These are phyloP conservation scores for Leccinum obscurum DNA, from an alignment of 768 basidiomycete genomes.

Conservation along the genomic window DNA sequence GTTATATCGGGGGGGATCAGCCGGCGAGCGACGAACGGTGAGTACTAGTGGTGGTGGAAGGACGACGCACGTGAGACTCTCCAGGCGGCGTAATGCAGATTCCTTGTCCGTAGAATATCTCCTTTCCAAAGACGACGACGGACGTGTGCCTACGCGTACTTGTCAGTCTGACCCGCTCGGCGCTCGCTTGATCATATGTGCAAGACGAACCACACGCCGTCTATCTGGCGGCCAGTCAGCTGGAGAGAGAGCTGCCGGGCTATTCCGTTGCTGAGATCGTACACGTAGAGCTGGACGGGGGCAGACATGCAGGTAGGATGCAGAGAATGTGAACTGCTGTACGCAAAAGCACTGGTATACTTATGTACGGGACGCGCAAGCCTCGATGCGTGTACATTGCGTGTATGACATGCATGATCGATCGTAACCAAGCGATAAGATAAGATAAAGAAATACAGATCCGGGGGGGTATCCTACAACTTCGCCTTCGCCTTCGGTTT, in stretches of 20 bases:
- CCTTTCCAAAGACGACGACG: conserved; percentile 82
- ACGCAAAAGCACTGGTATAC: not conserved
- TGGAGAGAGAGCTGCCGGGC: conserved; percentile 76
- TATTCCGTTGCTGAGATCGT: conserved; percentile 88
- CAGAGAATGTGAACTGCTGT: conserved; percentile 3
- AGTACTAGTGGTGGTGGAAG: too few species aligned
- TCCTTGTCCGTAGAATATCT: conserved; percentile 90
- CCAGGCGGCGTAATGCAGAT: conserved; percentile 74
- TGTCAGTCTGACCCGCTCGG: too few species aligned
- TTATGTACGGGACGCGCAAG: conserved; percentile 19
- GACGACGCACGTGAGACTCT: conserved; percentile 68
- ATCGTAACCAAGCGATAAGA: conserved; percentile 15
- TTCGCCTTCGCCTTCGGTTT: conserved; percentile 28
- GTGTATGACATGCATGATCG: not conserved
- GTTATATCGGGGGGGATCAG: not conserved
- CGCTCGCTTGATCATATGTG: too few species aligned
- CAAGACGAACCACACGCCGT: conserved; percentile 80
- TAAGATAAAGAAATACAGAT: conserved; percentile 11
- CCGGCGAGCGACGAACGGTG: not conserved
- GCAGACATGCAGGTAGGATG: conserved; percentile 21
- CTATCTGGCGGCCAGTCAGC: conserved; percentile 86
- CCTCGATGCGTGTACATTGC: not conserved
- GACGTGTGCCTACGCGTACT: conserved; percentile 77
- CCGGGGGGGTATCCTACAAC: conserved; percentile 12
- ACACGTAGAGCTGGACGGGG: conserved; percentile 80